Evolutionary conservation across 2,329 filamentous ascomycete genomes (phyloP), one percentile per base, ranked within the genome.

Genomic region (Zarea fungicola): DNA sequence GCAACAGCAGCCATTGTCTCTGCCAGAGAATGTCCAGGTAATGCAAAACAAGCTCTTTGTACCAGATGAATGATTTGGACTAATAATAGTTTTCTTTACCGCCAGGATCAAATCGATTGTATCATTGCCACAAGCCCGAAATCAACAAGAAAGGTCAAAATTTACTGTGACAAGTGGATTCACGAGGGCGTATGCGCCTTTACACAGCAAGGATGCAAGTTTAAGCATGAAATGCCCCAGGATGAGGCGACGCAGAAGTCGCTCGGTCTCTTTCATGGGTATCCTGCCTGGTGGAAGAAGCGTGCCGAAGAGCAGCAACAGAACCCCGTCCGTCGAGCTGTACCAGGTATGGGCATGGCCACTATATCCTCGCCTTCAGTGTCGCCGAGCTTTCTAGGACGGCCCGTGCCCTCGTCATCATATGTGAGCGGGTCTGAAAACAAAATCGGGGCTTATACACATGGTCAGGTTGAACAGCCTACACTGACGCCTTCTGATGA

Each of bases 121-220:
- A 66, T 66, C 41, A 55, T 65, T 28, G 57, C 62, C 16, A 56
- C 55, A 5, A 57, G 55, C 5, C 67, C 68, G 16, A 65, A 71
- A 10, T 60, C 60, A 5, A 65, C 67, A 6, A 80, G 78, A 59
- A 62, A 62, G 21, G 62, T 65, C 50, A 95, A 95, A 63, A 71
- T 85, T 21, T 95, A 86, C 65, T 96, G 90, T 67, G 88, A 89
- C 51, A 89, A 92, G 65, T 96, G 90, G 90, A 84, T 96, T 48
- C 84, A 88, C 58, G 84, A 87, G 51, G 90, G 89, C 18, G 81
- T 87, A 36, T 96, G 91, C 63, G 86, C 86, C 53, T 96, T 89
- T 64, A 83, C 79, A 4, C 88, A 95, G 63, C 84, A 91, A 60
- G 90, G 91, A 0, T 96, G 91, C 70, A 82, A 84, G 55, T 96